These are phyloP conservation scores for Echinosophora koreensis DNA, from an alignment of 306 rosid species.

Conservation along the genomic window DNA sequence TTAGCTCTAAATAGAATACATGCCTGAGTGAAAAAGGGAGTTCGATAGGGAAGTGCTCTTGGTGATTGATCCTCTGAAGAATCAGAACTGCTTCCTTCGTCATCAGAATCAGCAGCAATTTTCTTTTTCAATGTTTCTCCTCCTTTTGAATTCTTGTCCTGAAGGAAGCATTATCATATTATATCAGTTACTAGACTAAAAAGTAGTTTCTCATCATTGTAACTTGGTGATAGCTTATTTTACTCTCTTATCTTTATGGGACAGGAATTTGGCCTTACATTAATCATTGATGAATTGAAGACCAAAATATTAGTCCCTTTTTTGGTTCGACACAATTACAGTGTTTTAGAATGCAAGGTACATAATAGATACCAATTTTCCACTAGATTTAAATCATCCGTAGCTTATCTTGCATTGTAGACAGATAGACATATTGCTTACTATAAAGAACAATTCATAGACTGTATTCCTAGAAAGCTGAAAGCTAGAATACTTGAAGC, in stretches of 20 bases:
- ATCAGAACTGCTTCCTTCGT: slow-evolving; percentile 79
- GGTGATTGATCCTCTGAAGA: slow-evolving; percentile 79
- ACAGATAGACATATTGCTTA: slow-evolving; percentile 13
- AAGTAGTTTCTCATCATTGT: slow-evolving; percentile 1
- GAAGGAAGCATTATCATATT: slow-evolving; percentile 40
- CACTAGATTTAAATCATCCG: neutral
- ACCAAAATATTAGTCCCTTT: neutral
- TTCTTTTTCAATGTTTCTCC: slow-evolving; percentile 75
- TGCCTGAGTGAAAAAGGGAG: slow-evolving; percentile 91
- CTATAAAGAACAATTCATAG: neutral
- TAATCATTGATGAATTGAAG: neutral
- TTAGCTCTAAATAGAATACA: slow-evolving; percentile 26
- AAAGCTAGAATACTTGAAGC: neutral
- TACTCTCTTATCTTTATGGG: neutral
- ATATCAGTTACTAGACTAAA: neutral
- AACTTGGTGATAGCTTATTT: slow-evolving; percentile 10
- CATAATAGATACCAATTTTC: slow-evolving; percentile 16
- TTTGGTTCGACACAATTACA: neutral
- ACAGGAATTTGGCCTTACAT: slow-evolving; percentile 16
- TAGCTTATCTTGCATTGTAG: slow-evolving; percentile 1
- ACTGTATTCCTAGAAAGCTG: neutral
- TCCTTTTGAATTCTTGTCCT: slow-evolving; percentile 64
- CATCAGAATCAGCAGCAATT: slow-evolving; percentile 61
- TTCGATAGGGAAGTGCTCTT: slow-evolving; percentile 71
- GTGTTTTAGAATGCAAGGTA: slow-evolving; percentile 15